A percentile compares a stretch with the other conserved stretches of the same genome.
Conservation (phyloP, 805 yeast species). For the Saturnispora serradocipensis region DNA sequence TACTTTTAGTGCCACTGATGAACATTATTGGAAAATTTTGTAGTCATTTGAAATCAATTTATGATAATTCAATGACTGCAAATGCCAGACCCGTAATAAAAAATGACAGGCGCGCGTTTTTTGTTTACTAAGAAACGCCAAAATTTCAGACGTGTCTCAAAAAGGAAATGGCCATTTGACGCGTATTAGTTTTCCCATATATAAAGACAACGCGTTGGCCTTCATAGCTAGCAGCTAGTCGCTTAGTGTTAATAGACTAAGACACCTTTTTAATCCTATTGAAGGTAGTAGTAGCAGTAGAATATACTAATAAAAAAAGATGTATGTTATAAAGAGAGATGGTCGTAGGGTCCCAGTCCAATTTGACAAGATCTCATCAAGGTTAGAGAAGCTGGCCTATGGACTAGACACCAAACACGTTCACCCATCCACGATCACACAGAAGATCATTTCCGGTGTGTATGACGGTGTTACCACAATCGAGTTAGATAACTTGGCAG, state of each 20-base stretch:
- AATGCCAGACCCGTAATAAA: neutral
- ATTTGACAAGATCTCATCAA: constrained; percentile 93
- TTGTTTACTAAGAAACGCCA: neutral
- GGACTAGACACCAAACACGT: constrained; percentile 88
- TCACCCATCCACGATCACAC: constrained; percentile 93
- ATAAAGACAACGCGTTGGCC: constrained; percentile 4
- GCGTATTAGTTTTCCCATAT: constrained; percentile 1
- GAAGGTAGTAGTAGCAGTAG: neutral
- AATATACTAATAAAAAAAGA: constrained; percentile 19
- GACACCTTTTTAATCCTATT: neutral
- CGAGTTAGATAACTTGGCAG: constrained; percentile 73
- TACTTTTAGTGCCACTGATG: too few species aligned
- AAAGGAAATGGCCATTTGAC: neutral
- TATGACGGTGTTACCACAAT: constrained; percentile 95
- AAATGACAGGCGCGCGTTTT: constrained; percentile 7
- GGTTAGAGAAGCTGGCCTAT: constrained; percentile 87
- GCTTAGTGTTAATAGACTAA: neutral
- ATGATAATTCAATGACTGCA: neutral
- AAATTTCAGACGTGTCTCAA: neutral
- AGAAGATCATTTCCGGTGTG: constrained; percentile 90
- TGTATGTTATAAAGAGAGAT: constrained; percentile 87
- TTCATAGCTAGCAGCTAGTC: neutral
- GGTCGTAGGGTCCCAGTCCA: constrained; percentile 92
- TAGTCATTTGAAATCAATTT: neutral
- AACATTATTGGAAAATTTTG: neutral